Evolutionary conservation across 106 monocot species (phyloP).

Genomic region (Chionographis japonica): DNA sequence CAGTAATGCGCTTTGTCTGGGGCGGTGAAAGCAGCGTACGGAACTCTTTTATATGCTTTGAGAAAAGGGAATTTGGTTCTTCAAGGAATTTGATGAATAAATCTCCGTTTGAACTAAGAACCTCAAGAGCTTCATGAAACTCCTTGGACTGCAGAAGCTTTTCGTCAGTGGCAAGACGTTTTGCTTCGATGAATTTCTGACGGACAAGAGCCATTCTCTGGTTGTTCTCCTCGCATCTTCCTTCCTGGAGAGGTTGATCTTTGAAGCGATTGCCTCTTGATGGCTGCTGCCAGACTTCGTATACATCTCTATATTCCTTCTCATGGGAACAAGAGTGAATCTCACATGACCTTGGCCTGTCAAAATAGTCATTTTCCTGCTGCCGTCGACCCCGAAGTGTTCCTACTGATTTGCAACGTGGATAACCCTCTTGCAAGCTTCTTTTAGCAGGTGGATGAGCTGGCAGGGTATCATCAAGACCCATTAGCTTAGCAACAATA

Average conservation of each 20-base stretch:
- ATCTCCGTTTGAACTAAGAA: constrained; percentile 73
- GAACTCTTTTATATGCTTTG: constrained; percentile 25
- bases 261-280: constrained; percentile 2
- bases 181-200: constrained; percentile 78
- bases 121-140: constrained; percentile 67
- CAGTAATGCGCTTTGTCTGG: constrained; percentile 49
- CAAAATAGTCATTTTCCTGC: constrained; percentile 2
- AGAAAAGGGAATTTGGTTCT: constrained; percentile 63
- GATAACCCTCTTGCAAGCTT: constrained; percentile 10
- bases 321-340: constrained; percentile 11
- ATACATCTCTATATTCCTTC: constrained; percentile 48
- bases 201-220: constrained; percentile 62
- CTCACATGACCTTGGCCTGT: background rate
- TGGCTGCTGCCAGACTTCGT: constrained; percentile 43
- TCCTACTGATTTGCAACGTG: constrained; percentile 7
- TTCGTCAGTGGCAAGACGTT: constrained; percentile 55
- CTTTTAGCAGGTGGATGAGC: constrained; percentile 14
- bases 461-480: constrained; percentile 60
- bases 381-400: background rate
- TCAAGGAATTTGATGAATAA: constrained; percentile 72
- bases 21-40: constrained; percentile 11
- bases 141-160: constrained; percentile 57
- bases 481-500: constrained; percentile 75
- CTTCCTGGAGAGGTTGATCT: constrained; percentile 12
- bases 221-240: constrained; percentile 20